A percentile compares a stretch with the other conserved stretches of the same genome.
Evolutionary conservation across 2,329 filamentous ascomycete species (phyloP).

Genomic region (Fusarium sp.): DNA sequence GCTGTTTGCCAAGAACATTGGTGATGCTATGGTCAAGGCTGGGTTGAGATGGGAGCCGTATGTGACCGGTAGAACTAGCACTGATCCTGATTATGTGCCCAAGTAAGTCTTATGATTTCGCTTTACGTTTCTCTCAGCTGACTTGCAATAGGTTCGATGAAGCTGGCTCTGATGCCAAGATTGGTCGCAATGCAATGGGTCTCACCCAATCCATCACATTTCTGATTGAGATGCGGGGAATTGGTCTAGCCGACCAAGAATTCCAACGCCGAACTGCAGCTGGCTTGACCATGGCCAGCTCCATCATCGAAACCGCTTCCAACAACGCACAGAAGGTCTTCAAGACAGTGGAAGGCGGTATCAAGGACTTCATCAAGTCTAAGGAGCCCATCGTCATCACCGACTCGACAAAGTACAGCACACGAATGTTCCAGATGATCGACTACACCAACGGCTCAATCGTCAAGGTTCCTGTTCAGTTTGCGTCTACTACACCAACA

Average conservation of each 20-base stretch:
- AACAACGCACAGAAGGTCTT: slow-evolving; percentile 41
- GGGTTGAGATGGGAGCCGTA: slow-evolving; percentile 44
- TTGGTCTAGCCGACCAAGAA: slow-evolving; percentile 43
- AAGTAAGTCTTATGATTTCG: not conserved
- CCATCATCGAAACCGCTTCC: slow-evolving; percentile 42
- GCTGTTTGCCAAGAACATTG: slow-evolving; percentile 42
- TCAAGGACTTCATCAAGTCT: slow-evolving; percentile 39
- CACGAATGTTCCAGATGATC: slow-evolving; percentile 39
- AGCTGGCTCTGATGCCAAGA: slow-evolving; percentile 42
- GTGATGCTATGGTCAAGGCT: slow-evolving; percentile 39
- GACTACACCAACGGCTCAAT: slow-evolving; percentile 39
- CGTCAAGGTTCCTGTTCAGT: slow-evolving; percentile 40
- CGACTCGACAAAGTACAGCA: slow-evolving; percentile 32
- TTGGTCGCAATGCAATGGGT: slow-evolving; percentile 43
- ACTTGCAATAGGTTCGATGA: slow-evolving; percentile 33
- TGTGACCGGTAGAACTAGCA: slow-evolving; percentile 35
- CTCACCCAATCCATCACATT: slow-evolving; percentile 43
- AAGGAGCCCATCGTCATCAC: slow-evolving; percentile 43
- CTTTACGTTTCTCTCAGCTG: rapidly evolving
- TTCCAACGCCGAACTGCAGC: slow-evolving; percentile 43
- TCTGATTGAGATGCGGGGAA: slow-evolving; percentile 44
- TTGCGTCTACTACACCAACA: slow-evolving; percentile 42
- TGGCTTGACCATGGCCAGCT: slow-evolving; percentile 40
- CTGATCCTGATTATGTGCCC: slow-evolving; percentile 12
- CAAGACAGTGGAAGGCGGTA: slow-evolving; percentile 37